A percentile compares a stretch with the other conserved stretches of the same genome.
Evolutionary conservation across 192 early-diverging fungal genomes (phyloP).

Genomic region (Linnemannia zychae): DNA sequence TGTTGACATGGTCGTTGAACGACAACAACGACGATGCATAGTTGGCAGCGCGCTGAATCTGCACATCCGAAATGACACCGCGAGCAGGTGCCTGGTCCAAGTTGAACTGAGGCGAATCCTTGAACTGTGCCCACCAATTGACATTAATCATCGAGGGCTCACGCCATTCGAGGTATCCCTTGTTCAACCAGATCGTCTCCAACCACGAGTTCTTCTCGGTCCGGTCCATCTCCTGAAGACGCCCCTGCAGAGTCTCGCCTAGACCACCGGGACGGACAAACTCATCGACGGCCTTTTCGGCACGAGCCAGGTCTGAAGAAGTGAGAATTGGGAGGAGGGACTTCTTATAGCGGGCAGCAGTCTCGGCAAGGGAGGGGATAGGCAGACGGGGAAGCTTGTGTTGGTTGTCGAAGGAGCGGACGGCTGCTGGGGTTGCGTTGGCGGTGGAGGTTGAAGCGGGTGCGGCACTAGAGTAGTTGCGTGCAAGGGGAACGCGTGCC

Average conservation of each 20-base stretch:
- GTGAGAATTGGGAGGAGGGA: constrained; percentile 77
- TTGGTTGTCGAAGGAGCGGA: constrained; percentile 78
- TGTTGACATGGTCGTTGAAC: constrained; percentile 84
- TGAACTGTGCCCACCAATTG: constrained; percentile 88
- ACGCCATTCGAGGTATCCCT: constrained; percentile 90
- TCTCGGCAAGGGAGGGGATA: constrained; percentile 85
- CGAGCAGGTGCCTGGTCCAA: constrained; percentile 50
- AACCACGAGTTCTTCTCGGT: constrained; percentile 87
- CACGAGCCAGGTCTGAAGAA: constrained; percentile 66
- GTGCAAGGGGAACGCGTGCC: constrained; percentile 11
- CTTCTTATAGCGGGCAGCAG: constrained; percentile 83
- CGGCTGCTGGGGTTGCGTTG: not conserved
- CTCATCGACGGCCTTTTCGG: constrained; percentile 75
- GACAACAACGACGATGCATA: constrained; percentile 75
- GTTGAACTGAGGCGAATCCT: constrained; percentile 69
- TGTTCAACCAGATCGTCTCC: constrained; percentile 86
- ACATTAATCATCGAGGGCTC: constrained; percentile 88
- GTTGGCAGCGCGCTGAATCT: constrained; percentile 86
- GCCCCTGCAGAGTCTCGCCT: constrained; percentile 80
- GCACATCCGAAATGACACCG: constrained; percentile 76
- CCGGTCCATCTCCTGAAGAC: constrained; percentile 78
- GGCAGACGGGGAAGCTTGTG: constrained; percentile 83
- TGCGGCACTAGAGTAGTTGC: constrained; percentile 30
- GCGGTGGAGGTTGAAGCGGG: not conserved
- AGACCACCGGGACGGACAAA: constrained; percentile 79